Conservation (phyloP, 2,329 filamentous ascomycete genomes). For the Chaetomium olivaceum region DNA sequence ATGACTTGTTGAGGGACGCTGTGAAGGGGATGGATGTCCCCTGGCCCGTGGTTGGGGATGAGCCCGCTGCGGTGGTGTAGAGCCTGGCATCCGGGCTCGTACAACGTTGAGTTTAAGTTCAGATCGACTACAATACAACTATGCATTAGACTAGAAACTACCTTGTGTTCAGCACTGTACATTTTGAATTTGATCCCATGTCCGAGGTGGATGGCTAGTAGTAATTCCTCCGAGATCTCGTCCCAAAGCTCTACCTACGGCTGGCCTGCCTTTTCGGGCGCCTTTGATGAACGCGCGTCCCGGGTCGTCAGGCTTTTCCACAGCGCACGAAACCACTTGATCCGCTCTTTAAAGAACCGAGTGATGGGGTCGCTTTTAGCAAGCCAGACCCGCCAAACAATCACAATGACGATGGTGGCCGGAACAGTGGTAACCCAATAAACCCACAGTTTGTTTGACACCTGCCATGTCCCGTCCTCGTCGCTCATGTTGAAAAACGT, state of each 20-base stretch:
- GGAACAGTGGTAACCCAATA: conserved; percentile 27
- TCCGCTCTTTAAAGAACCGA: neutral
- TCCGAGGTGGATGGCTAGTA: no score
- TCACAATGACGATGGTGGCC: conserved; percentile 23
- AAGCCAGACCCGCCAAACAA: conserved; percentile 26
- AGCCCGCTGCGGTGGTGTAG: neutral
- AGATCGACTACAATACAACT: neutral
- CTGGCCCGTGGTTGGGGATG: conserved; percentile 8
- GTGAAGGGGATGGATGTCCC: conserved; percentile 22
- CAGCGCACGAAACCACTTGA: neutral
- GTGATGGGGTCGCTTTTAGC: conserved; percentile 21
- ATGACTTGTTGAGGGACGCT: conserved; percentile 21
- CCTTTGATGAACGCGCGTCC: neutral
- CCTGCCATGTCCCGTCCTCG: conserved; percentile 23
- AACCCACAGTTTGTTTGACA: conserved; percentile 27
- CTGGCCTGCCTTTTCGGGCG: neutral
- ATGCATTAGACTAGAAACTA: neutral
- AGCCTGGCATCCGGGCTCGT: neutral
- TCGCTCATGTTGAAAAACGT: conserved; percentile 27
- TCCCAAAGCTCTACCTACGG: neutral
- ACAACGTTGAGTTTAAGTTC: neutral
- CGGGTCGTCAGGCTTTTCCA: neutral
- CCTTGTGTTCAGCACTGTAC: neutral
- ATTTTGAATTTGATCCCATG: neutral
- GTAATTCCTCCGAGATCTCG: no score